Base-by-base conservation (phyloP, 2,329 filamentous ascomycete species). In the Periconia digitata region DNA sequence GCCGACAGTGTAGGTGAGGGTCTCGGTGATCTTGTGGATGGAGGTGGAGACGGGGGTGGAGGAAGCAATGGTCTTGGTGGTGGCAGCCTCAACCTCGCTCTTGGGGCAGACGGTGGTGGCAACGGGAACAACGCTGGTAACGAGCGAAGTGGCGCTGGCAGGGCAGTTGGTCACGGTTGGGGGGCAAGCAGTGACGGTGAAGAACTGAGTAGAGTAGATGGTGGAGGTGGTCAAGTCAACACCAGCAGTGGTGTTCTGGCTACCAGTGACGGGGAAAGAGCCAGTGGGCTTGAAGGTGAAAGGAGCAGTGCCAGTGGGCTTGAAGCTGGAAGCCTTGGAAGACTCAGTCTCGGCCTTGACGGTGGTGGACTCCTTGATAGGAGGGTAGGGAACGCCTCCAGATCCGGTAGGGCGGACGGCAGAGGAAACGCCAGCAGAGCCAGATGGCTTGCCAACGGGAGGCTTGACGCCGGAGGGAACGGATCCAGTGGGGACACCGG, bases 71-170 rank as follows among this genome's bases (percentile, higher is more conserved):
- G 17, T 22, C 5, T 4, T 6, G 16, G 37, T 34, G 16, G 34
- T 15, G 20, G 39, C 29, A 23, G 41, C 42, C 38, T 52, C 55
- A 45, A 46, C 51, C 51, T 57, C 54, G 36, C 39, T 48, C 44
- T 50, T 49, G 32, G 74, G 69, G 64, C 74, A 76, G 62, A 76
- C 63, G 34, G 74, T 76, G 47, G 74, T 78, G 37, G 69, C 69
- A 40, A 74, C 57, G 24, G 72, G 56, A 34, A 75, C 56, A 51
- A 71, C 64, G 46, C 67, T 70, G 47, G 74, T 77, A 54, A 72
- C 50, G 45, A 73, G 57, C 18, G 60, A 59, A 36, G 66, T 66
- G 22, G 70, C 63, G 20, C 51, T 49, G 43, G 58, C 54, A 6
- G 72, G 73, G 62, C 73, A 76, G 57, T 70, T 57, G 42, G 64